These are phyloP conservation scores for Tylopilus subfusipes DNA, from an alignment of 768 basidiomycete genomes.

Conservation along the genomic window DNA sequence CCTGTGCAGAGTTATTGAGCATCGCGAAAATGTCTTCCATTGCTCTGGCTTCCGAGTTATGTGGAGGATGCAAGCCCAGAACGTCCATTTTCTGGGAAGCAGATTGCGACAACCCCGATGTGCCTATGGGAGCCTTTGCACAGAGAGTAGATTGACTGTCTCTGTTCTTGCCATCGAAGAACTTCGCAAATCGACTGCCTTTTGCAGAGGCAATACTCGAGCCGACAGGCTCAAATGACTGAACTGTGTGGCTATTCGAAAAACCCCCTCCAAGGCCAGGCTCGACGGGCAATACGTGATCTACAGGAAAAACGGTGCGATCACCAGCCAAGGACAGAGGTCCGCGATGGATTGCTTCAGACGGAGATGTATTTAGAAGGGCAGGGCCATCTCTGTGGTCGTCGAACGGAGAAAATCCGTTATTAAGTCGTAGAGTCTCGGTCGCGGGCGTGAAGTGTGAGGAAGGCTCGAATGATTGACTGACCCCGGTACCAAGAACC, in stretches of 20 bases:
- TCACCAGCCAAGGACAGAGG: conserved; percentile 18
- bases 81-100: conserved; percentile 46
- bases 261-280: conserved; percentile 13
- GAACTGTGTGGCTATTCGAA: conserved; percentile 13
- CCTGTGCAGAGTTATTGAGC: conserved; percentile 74
- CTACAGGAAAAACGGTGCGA: conserved; percentile 21
- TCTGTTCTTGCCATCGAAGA: conserved; percentile 72
- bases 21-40: conserved; percentile 83
- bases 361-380: conserved; percentile 7
- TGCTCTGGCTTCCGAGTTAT: conserved; percentile 50
- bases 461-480: conserved; percentile 17
- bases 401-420: conserved; percentile 58
- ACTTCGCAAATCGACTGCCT: conserved; percentile 84
- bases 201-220: conserved; percentile 53
- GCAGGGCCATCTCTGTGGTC: conserved; percentile 30
- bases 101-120: conserved; percentile 45
- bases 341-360: conserved; percentile 22
- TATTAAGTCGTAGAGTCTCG: conserved; percentile 13
- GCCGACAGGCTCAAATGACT: conserved; percentile 31
- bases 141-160: conserved; percentile 35
- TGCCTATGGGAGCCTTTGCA: conserved; percentile 38
- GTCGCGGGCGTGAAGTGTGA: conserved; percentile 8
- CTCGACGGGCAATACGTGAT: conserved; percentile 21
- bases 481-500: conserved; percentile 4
- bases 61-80: conserved; percentile 33